Evolutionary conservation across 2,329 filamentous ascomycete species (phyloP), one percentile per base, ranked within the genome.

Genomic region (Pyrenophora graminea): DNA sequence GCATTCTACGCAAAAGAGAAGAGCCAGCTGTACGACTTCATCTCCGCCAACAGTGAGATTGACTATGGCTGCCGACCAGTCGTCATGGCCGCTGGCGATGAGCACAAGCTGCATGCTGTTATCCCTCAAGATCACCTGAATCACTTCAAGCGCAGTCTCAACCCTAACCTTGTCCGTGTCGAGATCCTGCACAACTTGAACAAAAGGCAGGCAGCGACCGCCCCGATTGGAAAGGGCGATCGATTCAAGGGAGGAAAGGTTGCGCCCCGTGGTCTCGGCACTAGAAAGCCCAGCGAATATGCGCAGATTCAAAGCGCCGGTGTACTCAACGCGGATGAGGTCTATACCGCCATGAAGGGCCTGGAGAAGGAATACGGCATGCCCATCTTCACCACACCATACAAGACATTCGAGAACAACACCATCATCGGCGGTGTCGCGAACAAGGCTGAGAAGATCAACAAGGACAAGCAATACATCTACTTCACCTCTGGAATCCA

Each of bases 401-500:
- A 76, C 55, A 71, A 72, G 58, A 81, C 79, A 0, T 73, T 74
- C 54, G 72, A 80, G 40, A 72, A 73, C 17, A 61, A 61, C 31
- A 60, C 53, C 12, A 67, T 73, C 2, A 62, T 67, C 12, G 68
- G 79, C 12, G 65, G 72, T 18, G 79, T 76, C 4, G 74, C 68
- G 10, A 73, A 75, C 54, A 72, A 81, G 34, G 80, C 79, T 23
- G 73, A 75, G 39, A 71, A 74, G 40, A 68, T 68, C 15, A 71
- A 73, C 40, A 72, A 73, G 31, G 66, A 73, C 43, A 72, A 73
- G 13, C 78, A 80, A 54, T 75, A 78, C 33, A 76, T 82, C 23
- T 82, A 81, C 63, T 72, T 85, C 52, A 80, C 79, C 48, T 77
- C 77, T 17, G 80, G 75, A 12, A 79, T 84, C 25, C 83, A 85